These are phyloP conservation scores for Candida sp. DNA, from an alignment of 1,139 yeast species.

Conservation along the genomic window DNA sequence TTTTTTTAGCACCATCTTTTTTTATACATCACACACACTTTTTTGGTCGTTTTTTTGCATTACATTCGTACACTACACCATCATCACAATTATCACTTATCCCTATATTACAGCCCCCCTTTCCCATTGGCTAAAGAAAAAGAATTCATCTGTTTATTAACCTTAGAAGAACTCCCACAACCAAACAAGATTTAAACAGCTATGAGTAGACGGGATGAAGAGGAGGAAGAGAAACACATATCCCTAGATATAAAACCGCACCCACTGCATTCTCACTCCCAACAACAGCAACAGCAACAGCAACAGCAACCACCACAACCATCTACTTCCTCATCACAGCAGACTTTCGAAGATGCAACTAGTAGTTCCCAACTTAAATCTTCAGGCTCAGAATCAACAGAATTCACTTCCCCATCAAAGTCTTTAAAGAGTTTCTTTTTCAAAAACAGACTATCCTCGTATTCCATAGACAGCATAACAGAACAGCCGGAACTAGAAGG, in stretches of 20 bases:
- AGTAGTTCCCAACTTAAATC: slow-evolving; percentile 4
- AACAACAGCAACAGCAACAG: background rate
- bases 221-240: background rate
- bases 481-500: slow-evolving; percentile 26
- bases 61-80: background rate
- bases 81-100: background rate
- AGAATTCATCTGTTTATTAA: background rate
- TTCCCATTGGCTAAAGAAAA: background rate
- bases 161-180: background rate
- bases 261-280: background rate
- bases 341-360: slow-evolving; percentile 6
- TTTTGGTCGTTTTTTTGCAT: background rate
- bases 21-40: background rate
- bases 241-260: background rate
- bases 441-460: slow-evolving; percentile 27
- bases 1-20: background rate
- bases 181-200: no score
- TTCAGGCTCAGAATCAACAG: slow-evolving; percentile 10
- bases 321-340: slow-evolving; percentile 11
- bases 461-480: slow-evolving; percentile 31
- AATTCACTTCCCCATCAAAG: slow-evolving; percentile 30
- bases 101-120: background rate
- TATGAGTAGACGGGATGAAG: background rate
- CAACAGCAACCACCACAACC: slow-evolving; percentile 2
- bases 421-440: slow-evolving; percentile 28